Base-by-base conservation (phyloP, 1,139 yeast species). In the Meyerozyma sp. region DNA sequence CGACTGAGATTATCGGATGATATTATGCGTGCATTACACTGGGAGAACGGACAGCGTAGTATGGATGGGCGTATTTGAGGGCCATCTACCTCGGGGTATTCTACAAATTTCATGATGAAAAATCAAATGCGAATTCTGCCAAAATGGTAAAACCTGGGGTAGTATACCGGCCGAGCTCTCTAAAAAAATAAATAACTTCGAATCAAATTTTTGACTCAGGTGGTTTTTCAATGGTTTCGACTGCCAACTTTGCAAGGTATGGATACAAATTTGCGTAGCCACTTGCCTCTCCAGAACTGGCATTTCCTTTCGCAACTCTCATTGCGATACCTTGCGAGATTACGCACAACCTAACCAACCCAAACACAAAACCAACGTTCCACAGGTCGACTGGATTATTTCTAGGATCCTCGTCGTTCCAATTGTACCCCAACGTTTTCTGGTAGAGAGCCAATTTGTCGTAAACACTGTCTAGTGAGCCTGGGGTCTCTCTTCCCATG, bases 271-370 rank as follows among this genome's bases (percentile, higher is more conserved):
- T 48, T 0, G 77, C 81, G 39, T 70, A 66, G 2, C 62, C 62
- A 8, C 62, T 63, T 1, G 88, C 87, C 43, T 71, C 66, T 0
- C 79, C 81, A 40, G 82, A 75, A 30, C 83, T 77, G 1, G 87
- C 87, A 44, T 73, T 76, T 11, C 85, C 86, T 44, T 71, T 64
- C 14, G 73, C 69, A 2, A 73, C 68, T 46, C 89, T 68, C 65
- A 84, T 82, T 9, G 82, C 84, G 47, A 82, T 80, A 4, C 89
- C 89, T 51, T 82, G 89, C 29, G 77, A 68, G 47, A 82, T 82
- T 18, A 82, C 86, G 49, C 79, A 69, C 30, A 82, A 67, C 38
- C 88, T 62, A 42, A 78, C 68, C 44, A 81, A 68, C 0, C 85
- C 85, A 58, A 80, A 81, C 1, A 79, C 83, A 25, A 67, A 70